A percentile compares a stretch with the other conserved stretches of the same genome.
These are phyloP conservation scores for Nidularia pulvinata DNA, from an alignment of 768 basidiomycete genomes.

Conservation along the genomic window DNA sequence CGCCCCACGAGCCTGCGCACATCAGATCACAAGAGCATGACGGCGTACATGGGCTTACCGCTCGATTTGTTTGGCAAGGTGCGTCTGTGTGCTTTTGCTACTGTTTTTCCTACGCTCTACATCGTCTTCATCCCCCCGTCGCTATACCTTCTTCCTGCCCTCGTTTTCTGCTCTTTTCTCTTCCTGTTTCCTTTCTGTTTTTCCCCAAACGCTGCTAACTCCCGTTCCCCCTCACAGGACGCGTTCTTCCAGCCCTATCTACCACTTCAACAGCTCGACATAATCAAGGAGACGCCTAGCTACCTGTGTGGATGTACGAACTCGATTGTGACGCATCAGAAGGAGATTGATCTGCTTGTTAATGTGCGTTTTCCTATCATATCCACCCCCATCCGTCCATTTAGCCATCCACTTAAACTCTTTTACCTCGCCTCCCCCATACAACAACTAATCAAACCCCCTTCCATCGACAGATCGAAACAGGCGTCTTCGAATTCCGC, in stretches of 20 bases:
- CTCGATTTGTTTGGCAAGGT: conserved; percentile 94
- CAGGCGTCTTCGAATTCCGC: conserved; percentile 82
- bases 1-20: conserved; percentile 83
- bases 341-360: conserved; percentile 88
- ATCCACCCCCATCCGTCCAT: not conserved
- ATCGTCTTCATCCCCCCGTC: no score
- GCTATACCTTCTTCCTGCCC: no score
- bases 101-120: conserved; percentile 1
- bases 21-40: conserved; percentile 88
- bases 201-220: no score
- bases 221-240: conserved; percentile 44
- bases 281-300: conserved; percentile 73
- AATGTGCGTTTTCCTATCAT: conserved; percentile 52
- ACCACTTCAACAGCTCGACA: conserved; percentile 92
- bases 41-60: conserved; percentile 92
- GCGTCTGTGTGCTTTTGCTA: not conserved
- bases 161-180: no score
- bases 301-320: conserved; percentile 98
- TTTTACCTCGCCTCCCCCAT: no score
- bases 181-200: no score
- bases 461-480: conserved; percentile 65
- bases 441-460: no score
- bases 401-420: not conserved
- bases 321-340: conserved; percentile 91
- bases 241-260: conserved; percentile 98